These are phyloP conservation scores for Fusarium xylarioides DNA, from an alignment of 2,329 filamentous ascomycete species.

Conservation along the genomic window DNA sequence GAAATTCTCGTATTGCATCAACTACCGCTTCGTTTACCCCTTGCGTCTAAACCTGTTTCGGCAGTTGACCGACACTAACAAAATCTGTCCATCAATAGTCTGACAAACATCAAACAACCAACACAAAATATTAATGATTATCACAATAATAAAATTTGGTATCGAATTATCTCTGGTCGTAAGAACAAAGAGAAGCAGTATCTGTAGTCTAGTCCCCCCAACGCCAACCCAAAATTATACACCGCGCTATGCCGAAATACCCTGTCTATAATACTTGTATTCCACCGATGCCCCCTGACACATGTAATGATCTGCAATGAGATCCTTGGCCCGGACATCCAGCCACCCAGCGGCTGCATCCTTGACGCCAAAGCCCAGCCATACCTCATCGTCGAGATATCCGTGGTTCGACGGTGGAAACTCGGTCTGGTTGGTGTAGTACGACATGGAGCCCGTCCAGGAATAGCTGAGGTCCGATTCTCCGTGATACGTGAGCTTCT, in stretches of 20 bases:
- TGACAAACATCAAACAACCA: background rate
- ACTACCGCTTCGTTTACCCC: background rate
- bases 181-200: background rate
- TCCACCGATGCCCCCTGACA: slow-evolving; percentile 24
- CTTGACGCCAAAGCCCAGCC: slow-evolving; percentile 36
- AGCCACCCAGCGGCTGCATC: slow-evolving; percentile 36
- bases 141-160: background rate
- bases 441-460: slow-evolving; percentile 36
- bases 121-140: background rate
- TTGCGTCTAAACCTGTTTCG: background rate
- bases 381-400: slow-evolving; percentile 34
- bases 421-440: slow-evolving; percentile 20
- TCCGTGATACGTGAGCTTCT: slow-evolving; percentile 36
- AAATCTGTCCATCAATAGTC: background rate
- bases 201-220: background rate
- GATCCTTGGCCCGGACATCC: slow-evolving; percentile 31
- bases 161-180: background rate
- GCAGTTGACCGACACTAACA: background rate
- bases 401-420: slow-evolving; percentile 28
- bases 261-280: slow-evolving; percentile 28
- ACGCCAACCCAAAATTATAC: background rate
- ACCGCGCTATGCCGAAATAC: slow-evolving; percentile 9
- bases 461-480: slow-evolving; percentile 25
- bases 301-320: slow-evolving; percentile 33
- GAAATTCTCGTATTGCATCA: background rate